phyloP scores from a whole-genome alignment of 2,329 filamentous ascomycete genomes.

The Zymoseptoria ardabiliae region DNA sequence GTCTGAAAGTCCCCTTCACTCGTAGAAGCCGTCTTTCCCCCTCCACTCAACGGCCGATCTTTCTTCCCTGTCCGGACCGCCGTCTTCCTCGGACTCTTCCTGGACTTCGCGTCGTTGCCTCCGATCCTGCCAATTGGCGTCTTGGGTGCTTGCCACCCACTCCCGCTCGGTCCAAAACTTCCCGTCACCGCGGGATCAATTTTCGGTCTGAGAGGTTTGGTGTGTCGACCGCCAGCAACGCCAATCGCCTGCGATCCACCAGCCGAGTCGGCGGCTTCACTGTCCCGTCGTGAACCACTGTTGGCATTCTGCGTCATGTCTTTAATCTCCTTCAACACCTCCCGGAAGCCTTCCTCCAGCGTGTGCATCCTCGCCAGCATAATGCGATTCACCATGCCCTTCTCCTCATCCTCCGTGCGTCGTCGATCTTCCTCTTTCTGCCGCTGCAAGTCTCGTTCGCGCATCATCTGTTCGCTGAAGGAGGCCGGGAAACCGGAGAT shows the following conservation, averaged over 20 bases:
- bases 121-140: conserved; percentile 21
- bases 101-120: conserved; percentile 17
- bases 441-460: conserved; percentile 46
- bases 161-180: neutral
- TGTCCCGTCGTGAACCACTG: conserved; percentile 22
- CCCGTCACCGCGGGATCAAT: conserved; percentile 10
- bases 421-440: conserved; percentile 32
- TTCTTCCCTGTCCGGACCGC: neutral
- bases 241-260: neutral
- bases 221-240: neutral
- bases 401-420: conserved; percentile 44
- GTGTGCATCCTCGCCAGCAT: conserved; percentile 89
- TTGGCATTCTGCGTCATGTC: conserved; percentile 21
- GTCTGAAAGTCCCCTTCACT: conserved; percentile 3
- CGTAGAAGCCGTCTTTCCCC: conserved; percentile 3
- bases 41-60: conserved; percentile 10
- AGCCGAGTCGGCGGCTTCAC: conserved; percentile 21
- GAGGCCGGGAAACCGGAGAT: conserved; percentile 30
- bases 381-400: conserved; percentile 69
- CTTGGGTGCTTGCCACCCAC: conserved; percentile 16
- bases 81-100: conserved; percentile 23
- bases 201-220: conserved; percentile 8
- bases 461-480: conserved; percentile 44
- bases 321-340: conserved; percentile 43
- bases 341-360: conserved; percentile 81